Conservation (phyloP, 768 basidiomycete genomes). For the Phlegmacium glaucopus region DNA sequence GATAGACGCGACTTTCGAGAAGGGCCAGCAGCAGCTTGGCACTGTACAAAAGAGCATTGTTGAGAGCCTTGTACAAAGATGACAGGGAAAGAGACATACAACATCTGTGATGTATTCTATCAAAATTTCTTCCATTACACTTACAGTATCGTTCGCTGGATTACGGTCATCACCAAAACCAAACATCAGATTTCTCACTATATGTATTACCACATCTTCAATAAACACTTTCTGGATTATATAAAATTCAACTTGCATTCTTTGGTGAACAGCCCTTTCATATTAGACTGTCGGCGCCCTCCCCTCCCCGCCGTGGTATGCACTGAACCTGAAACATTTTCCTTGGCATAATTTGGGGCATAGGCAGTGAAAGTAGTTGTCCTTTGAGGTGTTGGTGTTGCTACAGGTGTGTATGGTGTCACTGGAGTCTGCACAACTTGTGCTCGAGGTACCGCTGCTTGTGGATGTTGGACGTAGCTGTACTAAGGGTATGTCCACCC, state of each 20-base stretch:
- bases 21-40: conserved; percentile 67
- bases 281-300: conserved; percentile 59
- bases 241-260: conserved; percentile 52
- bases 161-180: conserved; percentile 92
- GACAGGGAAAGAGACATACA: conserved; percentile 44
- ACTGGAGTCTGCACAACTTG: conserved; percentile 19
- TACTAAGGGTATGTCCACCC: conserved; percentile 76
- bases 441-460: conserved; percentile 23
- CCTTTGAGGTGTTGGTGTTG: conserved; percentile 34
- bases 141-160: conserved; percentile 83
- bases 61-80: too few relatives aligned
- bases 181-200: conserved; percentile 83
- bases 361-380: conserved; percentile 56
- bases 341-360: conserved; percentile 49
- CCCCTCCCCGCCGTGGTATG: conserved; percentile 44
- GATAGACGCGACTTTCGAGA: conserved; percentile 73
- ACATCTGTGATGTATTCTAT: conserved; percentile 89
- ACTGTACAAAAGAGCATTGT: conserved; percentile 38
- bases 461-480: conserved; percentile 53
- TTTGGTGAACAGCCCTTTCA: conserved; percentile 77
- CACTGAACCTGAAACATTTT: conserved; percentile 35
- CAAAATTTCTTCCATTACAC: conserved; percentile 91
- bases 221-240: conserved; percentile 3
- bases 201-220: conserved; percentile 5
- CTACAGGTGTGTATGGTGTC: conserved; percentile 13